phyloP scores from a whole-genome alignment of 78 protist species.

The Dictyostelium citrinum region DNA sequence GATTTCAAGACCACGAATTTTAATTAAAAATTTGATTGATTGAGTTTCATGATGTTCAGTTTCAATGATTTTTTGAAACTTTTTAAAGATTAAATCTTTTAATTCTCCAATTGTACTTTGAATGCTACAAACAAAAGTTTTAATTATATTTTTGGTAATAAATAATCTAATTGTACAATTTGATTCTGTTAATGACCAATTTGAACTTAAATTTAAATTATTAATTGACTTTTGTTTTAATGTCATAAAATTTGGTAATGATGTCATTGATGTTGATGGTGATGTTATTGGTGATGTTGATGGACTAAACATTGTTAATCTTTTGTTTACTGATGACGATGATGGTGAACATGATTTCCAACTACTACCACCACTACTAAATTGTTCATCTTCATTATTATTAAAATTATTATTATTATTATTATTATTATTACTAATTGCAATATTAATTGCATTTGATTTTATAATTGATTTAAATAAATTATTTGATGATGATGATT shows the following conservation, averaged over 20 bases:
- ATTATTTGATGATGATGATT: not conserved
- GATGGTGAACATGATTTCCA: conserved; percentile 47
- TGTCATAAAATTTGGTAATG: not conserved
- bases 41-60: not conserved
- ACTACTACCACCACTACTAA: not conserved
- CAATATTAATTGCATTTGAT: not conserved
- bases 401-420: not conserved
- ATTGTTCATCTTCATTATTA: not conserved
- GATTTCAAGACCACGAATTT: conserved; percentile 57
- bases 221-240: not conserved
- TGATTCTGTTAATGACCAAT: not conserved
- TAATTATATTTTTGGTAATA: conserved; percentile 32
- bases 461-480: not conserved
- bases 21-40: not conserved
- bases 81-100: conserved; percentile 2
- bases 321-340: not conserved
- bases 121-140: conserved; percentile 47
- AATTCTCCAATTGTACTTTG: conserved; percentile 32
- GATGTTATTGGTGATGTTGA: not conserved
- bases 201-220: not conserved
- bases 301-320: not conserved
- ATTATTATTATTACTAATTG: not conserved
- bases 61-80: conserved; percentile 23
- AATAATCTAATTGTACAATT: conserved; percentile 51
- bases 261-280: not conserved